These are phyloP conservation scores for Didymella keratinophila DNA, from an alignment of 2,329 filamentous ascomycete species.

Conservation along the genomic window DNA sequence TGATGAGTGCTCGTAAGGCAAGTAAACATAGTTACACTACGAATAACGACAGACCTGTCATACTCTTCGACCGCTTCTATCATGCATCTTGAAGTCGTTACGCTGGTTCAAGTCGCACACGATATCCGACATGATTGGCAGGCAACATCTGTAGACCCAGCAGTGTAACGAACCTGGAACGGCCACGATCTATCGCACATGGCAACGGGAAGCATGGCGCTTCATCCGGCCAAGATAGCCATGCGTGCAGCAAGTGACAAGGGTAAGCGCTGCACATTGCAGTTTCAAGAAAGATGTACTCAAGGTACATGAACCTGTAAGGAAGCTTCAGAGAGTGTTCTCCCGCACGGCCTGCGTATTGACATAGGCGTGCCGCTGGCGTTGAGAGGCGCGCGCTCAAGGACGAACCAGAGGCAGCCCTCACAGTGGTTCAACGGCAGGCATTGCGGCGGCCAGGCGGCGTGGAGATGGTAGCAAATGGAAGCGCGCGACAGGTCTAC, in stretches of 20 bases:
- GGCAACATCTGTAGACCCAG: slow-evolving; percentile 16
- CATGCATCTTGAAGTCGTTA: slow-evolving; percentile 33
- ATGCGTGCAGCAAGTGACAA: slow-evolving; percentile 33
- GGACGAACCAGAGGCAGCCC: slow-evolving; percentile 43
- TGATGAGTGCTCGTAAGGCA: background rate
- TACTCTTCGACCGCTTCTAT: slow-evolving; percentile 23
- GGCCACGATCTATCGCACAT: slow-evolving; percentile 31
- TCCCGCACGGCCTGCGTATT: slow-evolving; percentile 39
- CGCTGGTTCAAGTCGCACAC: slow-evolving; percentile 40
- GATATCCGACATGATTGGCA: slow-evolving; percentile 36
- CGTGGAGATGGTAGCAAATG: slow-evolving; percentile 36
- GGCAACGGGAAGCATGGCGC: slow-evolving; percentile 32
- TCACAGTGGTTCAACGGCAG: slow-evolving; percentile 38
- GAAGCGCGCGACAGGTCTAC: slow-evolving; percentile 49
- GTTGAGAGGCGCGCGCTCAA: slow-evolving; percentile 47
- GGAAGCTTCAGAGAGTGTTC: slow-evolving; percentile 33
- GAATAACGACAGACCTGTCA: slow-evolving; percentile 14
- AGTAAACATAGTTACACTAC: slow-evolving; percentile 16
- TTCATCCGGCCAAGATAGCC: slow-evolving; percentile 32
- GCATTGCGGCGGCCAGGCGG: slow-evolving; percentile 33
- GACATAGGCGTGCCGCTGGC: slow-evolving; percentile 40
- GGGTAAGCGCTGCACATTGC: slow-evolving; percentile 45
- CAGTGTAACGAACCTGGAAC: slow-evolving; percentile 32
- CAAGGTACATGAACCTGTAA: slow-evolving; percentile 38
- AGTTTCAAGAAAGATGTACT: slow-evolving; percentile 39